phyloP scores from a whole-genome alignment of 352 stramenopile species.

The Pythium biforme region DNA sequence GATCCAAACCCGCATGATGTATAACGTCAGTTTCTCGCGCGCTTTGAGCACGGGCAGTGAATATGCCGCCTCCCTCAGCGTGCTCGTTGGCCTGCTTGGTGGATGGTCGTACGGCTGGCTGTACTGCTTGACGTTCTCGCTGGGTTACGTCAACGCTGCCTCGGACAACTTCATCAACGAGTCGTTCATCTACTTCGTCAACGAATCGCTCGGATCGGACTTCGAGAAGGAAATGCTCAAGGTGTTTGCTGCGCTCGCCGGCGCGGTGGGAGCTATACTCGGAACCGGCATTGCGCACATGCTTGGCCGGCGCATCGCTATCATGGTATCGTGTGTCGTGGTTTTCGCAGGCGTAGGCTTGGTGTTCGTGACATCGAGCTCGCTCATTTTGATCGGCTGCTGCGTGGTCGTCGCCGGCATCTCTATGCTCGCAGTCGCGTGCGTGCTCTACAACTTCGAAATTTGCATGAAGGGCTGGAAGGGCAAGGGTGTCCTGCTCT shows the following conservation, averaged over 20 bases:
- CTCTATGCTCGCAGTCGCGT: constrained; percentile 74
- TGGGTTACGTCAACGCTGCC: constrained; percentile 76
- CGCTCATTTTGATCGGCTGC: constrained; percentile 66
- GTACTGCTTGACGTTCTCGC: constrained; percentile 75
- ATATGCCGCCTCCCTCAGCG: constrained; percentile 72
- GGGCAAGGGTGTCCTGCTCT: constrained; percentile 85
- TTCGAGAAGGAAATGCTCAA: constrained; percentile 73
- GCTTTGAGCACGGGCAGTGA: constrained; percentile 82
- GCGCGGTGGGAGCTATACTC: constrained; percentile 49
- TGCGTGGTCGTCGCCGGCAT: constrained; percentile 66
- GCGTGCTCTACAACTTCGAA: constrained; percentile 86
- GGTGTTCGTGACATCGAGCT: constrained; percentile 66
- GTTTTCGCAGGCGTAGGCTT: constrained; percentile 63
- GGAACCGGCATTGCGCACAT: constrained; percentile 50
- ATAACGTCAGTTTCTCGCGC: constrained; percentile 86
- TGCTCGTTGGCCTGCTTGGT: constrained; percentile 67
- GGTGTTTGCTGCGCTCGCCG: constrained; percentile 59
- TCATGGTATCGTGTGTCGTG: constrained; percentile 55
- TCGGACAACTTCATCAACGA: constrained; percentile 81
- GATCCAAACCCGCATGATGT: constrained; percentile 91
- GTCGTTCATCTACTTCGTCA: constrained; percentile 84
- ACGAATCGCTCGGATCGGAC: constrained; percentile 37
- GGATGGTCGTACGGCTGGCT: constrained; percentile 82
- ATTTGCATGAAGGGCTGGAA: constrained; percentile 87
- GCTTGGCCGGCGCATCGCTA: constrained; percentile 64